Evolutionary conservation across 2,329 filamentous ascomycete genomes (phyloP).

Genomic region (Aureobasidium vineae): DNA sequence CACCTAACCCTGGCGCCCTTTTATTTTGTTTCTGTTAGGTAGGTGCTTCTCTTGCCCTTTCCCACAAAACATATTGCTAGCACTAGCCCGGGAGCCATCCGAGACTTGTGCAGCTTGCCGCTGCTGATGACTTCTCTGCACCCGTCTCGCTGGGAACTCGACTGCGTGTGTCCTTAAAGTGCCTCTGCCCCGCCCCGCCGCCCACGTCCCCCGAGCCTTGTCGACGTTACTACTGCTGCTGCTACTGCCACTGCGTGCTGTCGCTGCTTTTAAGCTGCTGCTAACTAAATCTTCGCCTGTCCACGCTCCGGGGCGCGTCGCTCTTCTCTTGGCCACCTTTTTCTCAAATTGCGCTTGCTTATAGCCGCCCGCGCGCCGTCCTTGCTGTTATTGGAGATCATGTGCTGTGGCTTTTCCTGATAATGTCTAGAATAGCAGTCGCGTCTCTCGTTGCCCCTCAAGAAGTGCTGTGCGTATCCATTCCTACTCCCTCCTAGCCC

Average conservation of each 20-base stretch:
- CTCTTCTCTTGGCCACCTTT: constrained; percentile 15
- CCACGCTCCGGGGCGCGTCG: constrained; percentile 13
- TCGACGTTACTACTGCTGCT: constrained; percentile 26
- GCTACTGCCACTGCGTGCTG: constrained; percentile 22
- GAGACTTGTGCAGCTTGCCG: constrained; percentile 27
- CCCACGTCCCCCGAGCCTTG: constrained; percentile 21
- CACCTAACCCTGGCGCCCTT: constrained; percentile 22
- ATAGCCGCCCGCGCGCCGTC: constrained; percentile 23
- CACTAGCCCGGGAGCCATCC: constrained; percentile 27
- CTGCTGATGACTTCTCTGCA: constrained; percentile 27
- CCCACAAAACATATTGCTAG: constrained; percentile 20
- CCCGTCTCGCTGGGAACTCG: constrained; percentile 25
- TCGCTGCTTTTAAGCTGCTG: constrained; percentile 24
- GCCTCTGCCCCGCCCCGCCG: constrained; percentile 26
- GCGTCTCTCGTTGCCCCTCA: constrained; percentile 28
- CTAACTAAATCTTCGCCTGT: constrained; percentile 23
- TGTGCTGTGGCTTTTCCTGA: constrained; percentile 26
- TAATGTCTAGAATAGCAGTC: constrained; percentile 29
- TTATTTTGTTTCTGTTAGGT: constrained; percentile 6
- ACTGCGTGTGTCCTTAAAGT: constrained; percentile 27
- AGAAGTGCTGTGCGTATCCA: constrained; percentile 25
- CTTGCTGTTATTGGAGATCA: constrained; percentile 19
- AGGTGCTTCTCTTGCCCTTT: constrained; percentile 19
- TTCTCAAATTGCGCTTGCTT: constrained; percentile 22
- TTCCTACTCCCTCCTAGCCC: constrained; percentile 14